Conservation (phyloP, 805 yeast genomes). For the Metschnikowia arizonensis region DNA sequence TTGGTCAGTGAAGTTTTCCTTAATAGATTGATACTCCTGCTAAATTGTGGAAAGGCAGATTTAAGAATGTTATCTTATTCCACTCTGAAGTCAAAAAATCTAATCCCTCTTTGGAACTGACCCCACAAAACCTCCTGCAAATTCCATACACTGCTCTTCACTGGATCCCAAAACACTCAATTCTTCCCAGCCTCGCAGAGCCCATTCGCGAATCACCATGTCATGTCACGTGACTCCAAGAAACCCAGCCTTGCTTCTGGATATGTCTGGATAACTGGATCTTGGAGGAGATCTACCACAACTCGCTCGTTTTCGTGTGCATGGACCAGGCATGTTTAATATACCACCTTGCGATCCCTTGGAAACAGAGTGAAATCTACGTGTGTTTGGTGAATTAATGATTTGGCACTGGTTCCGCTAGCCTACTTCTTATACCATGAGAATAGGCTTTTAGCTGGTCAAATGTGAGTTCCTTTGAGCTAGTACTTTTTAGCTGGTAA, state of each 20-base stretch:
- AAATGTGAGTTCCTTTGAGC: too few species aligned
- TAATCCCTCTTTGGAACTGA: constrained; percentile 94
- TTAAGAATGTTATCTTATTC: too few species aligned
- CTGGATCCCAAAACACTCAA: constrained; percentile 49
- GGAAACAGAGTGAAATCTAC: constrained; percentile 81
- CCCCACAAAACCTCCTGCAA: constrained; percentile 86
- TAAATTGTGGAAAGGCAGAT: too few species aligned
- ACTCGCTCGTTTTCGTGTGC: constrained; percentile 93
- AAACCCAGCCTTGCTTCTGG: constrained; percentile 69
- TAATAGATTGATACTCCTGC: too few species aligned
- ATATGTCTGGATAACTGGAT: too few species aligned
- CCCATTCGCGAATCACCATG: constrained; percentile 87
- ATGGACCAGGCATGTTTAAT: constrained; percentile 94
- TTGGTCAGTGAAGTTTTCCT: too few species aligned
- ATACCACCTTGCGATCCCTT: constrained; percentile 69
- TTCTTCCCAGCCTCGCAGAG: constrained; percentile 75
- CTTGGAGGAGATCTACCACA: constrained; percentile 71
- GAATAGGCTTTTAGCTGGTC: too few species aligned
- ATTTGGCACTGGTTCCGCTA: constrained; percentile 24
- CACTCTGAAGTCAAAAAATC: constrained; percentile 65
- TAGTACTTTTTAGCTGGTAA: too few species aligned
- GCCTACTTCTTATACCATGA: too few species aligned
- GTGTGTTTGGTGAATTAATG: constrained; percentile 46
- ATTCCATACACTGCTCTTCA: constrained; percentile 29
- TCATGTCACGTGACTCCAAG: constrained; percentile 48